phyloP scores from a whole-genome alignment of 805 yeast genomes.

The Metschnikowia lachancei region DNA sequence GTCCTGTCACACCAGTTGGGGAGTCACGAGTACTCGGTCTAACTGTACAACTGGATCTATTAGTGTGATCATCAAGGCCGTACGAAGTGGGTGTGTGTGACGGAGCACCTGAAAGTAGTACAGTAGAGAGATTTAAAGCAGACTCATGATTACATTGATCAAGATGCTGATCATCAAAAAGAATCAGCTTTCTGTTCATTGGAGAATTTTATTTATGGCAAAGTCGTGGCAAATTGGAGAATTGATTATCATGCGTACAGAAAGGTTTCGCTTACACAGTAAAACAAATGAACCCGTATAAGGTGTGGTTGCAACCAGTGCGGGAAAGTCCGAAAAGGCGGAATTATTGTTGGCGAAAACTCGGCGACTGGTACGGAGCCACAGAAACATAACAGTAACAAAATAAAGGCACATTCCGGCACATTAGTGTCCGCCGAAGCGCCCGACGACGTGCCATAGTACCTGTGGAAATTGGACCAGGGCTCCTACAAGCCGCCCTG shows the following conservation, averaged over 20 bases:
- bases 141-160: background rate
- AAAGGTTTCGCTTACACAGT: background rate
- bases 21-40: background rate
- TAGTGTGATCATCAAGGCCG: constrained; percentile 1
- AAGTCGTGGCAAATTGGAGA: background rate
- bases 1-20: background rate
- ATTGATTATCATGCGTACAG: background rate
- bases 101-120: background rate
- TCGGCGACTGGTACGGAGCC: background rate
- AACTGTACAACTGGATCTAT: constrained; percentile 4
- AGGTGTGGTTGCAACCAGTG: background rate
- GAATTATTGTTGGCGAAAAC: background rate
- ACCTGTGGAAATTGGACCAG: too few species aligned
- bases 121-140: background rate
- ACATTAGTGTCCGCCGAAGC: background rate
- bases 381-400: background rate
- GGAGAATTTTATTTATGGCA: background rate
- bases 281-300: too few species aligned
- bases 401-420: background rate
- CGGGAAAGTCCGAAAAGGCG: too few species aligned
- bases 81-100: background rate
- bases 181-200: constrained; percentile 11
- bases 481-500: too few species aligned
- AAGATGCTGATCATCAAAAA: constrained; percentile 7
- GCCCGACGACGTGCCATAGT: background rate